Conservation (phyloP, 495 filamentous ascomycete species). For the Penicillium lividum region DNA sequence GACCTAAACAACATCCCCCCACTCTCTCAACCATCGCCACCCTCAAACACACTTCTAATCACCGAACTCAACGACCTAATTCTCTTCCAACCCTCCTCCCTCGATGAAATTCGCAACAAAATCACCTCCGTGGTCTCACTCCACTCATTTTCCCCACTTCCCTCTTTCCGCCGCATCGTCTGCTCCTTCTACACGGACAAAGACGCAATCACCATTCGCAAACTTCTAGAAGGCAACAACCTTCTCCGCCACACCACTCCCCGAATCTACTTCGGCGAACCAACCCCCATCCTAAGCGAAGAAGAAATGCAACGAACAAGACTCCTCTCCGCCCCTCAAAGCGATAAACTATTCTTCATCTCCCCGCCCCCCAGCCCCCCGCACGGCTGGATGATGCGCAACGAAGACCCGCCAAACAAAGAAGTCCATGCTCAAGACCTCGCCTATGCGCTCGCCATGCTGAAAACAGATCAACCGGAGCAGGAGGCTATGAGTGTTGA, state of each 20-base stretch:
- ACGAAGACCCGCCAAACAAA: slow-evolving; percentile 92
- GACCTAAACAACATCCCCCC: slow-evolving; percentile 81
- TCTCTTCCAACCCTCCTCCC: slow-evolving; percentile 76
- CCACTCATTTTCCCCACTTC: slow-evolving; percentile 87
- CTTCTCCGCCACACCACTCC: slow-evolving; percentile 54
- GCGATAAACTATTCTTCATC: slow-evolving; percentile 95
- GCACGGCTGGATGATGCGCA: slow-evolving; percentile 86
- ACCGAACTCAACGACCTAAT: slow-evolving; percentile 75
- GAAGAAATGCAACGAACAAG: slow-evolving; percentile 47
- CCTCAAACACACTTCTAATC: slow-evolving; percentile 92
- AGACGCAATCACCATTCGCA: slow-evolving; percentile 71
- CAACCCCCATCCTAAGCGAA: slow-evolving; percentile 62
- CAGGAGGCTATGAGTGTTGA: slow-evolving; percentile 25
- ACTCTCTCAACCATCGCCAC: slow-evolving; percentile 73
- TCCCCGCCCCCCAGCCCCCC: slow-evolving; percentile 89
- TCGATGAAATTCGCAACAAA: slow-evolving; percentile 71
- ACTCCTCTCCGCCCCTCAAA: slow-evolving; percentile 79
- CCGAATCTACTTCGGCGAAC: slow-evolving; percentile 86
- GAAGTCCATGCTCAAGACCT: slow-evolving; percentile 90
- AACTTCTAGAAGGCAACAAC: slow-evolving; percentile 67
- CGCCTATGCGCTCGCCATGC: slow-evolving; percentile 70
- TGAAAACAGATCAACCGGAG: slow-evolving; percentile 49
- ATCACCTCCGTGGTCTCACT: slow-evolving; percentile 68
- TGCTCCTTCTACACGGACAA: slow-evolving; percentile 77
- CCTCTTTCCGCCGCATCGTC: slow-evolving; percentile 88